Evolutionary conservation across 2,329 filamentous ascomycete genomes (phyloP).

Genomic region (Dactylellina sp.): DNA sequence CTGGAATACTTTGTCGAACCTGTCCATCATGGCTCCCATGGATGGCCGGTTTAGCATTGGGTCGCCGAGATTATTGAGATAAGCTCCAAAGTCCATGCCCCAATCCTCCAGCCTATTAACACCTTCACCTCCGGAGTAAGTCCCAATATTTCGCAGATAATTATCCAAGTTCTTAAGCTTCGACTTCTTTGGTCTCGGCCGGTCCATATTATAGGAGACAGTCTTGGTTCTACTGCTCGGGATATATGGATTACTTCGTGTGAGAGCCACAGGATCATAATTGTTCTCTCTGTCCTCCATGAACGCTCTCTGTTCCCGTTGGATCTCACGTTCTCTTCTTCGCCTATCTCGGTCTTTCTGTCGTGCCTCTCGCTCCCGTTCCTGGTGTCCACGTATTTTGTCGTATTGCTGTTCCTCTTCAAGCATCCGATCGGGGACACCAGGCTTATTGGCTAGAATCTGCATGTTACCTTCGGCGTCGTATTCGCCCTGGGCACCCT

Average conservation of each 20-base stretch:
- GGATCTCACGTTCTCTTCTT: neutral
- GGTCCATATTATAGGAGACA: neutral
- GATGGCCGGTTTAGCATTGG: neutral
- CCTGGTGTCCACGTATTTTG: neutral
- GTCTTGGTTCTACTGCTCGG: neutral
- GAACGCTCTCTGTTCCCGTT: neutral
- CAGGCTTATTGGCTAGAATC: neutral
- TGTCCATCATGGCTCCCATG: neutral
- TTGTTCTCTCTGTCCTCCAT: neutral
- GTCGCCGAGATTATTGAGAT: neutral
- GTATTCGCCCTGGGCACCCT: neutral
- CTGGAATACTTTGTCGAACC: neutral
- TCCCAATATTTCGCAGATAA: neutral
- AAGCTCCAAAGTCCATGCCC: neutral
- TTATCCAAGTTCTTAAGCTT: neutral
- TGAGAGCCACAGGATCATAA: neutral
- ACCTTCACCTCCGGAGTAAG: neutral
- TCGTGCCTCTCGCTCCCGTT: neutral
- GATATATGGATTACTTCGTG: neutral
- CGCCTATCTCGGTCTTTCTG: neutral
- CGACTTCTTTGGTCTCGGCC: neutral
- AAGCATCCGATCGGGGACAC: neutral
- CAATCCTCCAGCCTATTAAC: neutral
- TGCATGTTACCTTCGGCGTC: conserved; percentile 12
- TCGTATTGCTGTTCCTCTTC: conserved; percentile 6